These are phyloP conservation scores for Citeromyces matritensis DNA, from an alignment of 805 yeast genomes.

Conservation along the genomic window DNA sequence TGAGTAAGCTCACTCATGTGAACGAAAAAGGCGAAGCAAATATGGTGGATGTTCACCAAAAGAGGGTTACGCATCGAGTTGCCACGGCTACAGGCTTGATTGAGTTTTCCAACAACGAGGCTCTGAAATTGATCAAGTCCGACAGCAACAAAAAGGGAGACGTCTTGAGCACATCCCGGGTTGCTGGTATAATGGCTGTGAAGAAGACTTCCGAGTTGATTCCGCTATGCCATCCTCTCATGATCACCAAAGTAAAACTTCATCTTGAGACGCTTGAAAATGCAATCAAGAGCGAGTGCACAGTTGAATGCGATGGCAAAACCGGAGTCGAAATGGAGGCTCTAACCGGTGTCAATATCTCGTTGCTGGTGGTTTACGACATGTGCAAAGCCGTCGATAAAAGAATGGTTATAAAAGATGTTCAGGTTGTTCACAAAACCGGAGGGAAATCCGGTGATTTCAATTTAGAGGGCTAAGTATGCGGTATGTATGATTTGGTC, in stretches of 20 bases:
- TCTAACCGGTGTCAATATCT: conserved; percentile 24
- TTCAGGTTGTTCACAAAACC: conserved; percentile 20
- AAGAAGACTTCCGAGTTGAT: conserved; percentile 29
- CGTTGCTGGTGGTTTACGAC: conserved; percentile 34
- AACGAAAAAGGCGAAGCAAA: conserved; percentile 23
- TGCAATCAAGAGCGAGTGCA: conserved; percentile 16
- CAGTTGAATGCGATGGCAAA: conserved; percentile 29
- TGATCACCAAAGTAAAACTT: conserved; percentile 22
- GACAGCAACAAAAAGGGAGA: conserved; percentile 35
- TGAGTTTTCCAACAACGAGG: conserved; percentile 17
- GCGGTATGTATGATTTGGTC: no score
- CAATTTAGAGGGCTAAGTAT: no score
- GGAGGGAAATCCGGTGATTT: conserved; percentile 23
- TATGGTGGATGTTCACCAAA: conserved; percentile 33
- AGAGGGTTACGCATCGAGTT: conserved; percentile 19
- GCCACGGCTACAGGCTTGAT: conserved; percentile 30
- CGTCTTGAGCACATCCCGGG: conserved; percentile 28
- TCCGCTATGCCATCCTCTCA: conserved; percentile 35
- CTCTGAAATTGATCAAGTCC: conserved; percentile 15
- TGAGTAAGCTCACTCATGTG: conserved; percentile 18
- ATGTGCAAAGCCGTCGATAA: conserved; percentile 47
- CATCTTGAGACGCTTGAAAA: conserved; percentile 7
- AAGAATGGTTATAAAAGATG: conserved; percentile 21
- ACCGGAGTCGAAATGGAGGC: conserved; percentile 53
- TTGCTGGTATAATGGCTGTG: conserved; percentile 37